Base-by-base conservation (phyloP, 116 monocot genomes). In the Papilionanthe hybrid region DNA sequence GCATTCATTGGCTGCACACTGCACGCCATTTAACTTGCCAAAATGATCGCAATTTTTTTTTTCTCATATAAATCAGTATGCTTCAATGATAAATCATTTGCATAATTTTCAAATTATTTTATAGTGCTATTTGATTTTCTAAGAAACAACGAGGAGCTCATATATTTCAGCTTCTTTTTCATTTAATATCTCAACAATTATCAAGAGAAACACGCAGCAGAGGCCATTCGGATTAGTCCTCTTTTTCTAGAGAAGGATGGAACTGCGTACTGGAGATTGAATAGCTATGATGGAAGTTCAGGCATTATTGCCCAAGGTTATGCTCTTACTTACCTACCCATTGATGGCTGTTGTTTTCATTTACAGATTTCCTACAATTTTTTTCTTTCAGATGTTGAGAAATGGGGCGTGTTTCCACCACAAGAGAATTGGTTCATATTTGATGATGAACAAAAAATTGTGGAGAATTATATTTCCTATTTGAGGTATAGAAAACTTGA, bases 301-400 rank as follows among this genome's bases (percentile, higher is more conserved):
- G 53, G 50, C 29, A 84, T 93, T 60, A 58, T 90, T 20, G 84
- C 84, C 63, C 93, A 93, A 93, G 93, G 93, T 93, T 50, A 9
- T 42, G 68, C n/a, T n/a, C 17, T 44, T 20, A 3, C 50, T 79
- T 80, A 27, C 72, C 29, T 32, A 79, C 49, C 1, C 28, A 63
- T 47, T 63, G 19, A 27, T 41, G 11, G 23, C 73, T 73, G n/a
- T n/a, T 44, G 6, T 73, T 43, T 43, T 7, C 37, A 72, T 6
- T 68, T 20, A 68, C 10, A 68, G 25, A 68, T 2, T 30, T 28
- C 29, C 23, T 68, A 4, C n/a, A 8, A 7, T 18, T 47, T 37
- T n/a, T 42, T 11, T 19, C 22, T 68, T 86, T n/a, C 79, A 93
- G 91, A 91, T 79, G 67, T 89, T 81, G 79, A 50, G n/a, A 79